Evolutionary conservation across 2,329 filamentous ascomycete genomes (phyloP), one percentile per base, ranked within the genome.

Genomic region (Sodiomyces alkalinus): DNA sequence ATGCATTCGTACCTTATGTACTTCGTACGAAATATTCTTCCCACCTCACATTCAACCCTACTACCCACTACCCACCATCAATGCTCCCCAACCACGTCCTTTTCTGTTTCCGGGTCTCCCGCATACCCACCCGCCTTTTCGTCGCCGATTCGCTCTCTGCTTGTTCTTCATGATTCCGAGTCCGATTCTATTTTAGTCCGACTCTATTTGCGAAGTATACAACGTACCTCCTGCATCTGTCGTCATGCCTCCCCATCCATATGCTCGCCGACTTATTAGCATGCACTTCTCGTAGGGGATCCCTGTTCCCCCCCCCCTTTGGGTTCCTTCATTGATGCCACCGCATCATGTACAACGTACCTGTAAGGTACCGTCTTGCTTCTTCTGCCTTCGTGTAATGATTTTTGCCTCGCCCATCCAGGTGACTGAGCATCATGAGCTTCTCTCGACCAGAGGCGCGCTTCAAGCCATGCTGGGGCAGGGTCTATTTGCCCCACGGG

Each of bases 341-440:
- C 23, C 9, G 23, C 23, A 6, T 16, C 8, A 9, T 9, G 17
- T 11, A 16, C 15, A 25, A 14, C 9, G 23, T 16, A 25, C 17
- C 23, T 25, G 23, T 25, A 25, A 25, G 23, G 23, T 25, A 25
- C 23, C 23, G 23, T 16, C 23, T 25, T 16, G 23, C 17, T 14
- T 11, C 15, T 25, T 16, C 14, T n/a, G 14, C 20, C 6, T 16
- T n/a, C n/a, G n/a, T n/a, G n/a, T n/a, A 14, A 25, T 6, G 15
- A 5, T 25, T 10, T 17, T n/a, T n/a, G n/a, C n/a, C 9, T 14
- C 15, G 23, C 14, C 16, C 17, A 17, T n/a, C 10, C 9, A 11
- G 7, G 12, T 14, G 15, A 10, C 14, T 2, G 12, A 25, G 23
- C 9, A 25, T 14, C 23, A 17, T 16, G 9, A 7, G 14, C 14